Base-by-base conservation (phyloP, 106 monocot species). In the Triglochin maritima region DNA sequence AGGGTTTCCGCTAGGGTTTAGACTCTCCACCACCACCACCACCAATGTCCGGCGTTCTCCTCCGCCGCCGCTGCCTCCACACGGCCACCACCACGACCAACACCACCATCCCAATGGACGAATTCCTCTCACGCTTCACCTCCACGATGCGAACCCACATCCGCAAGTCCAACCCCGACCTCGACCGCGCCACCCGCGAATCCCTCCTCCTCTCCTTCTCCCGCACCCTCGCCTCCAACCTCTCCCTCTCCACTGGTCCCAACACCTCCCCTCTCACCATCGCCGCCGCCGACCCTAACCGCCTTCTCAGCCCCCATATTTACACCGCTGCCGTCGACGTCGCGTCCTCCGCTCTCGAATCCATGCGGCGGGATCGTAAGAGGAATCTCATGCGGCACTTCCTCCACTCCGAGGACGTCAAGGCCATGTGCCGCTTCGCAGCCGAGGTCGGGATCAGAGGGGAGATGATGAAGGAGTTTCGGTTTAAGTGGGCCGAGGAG, bases 401-500 rank as follows among this genome's bases (percentile, higher is more conserved):
- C 55, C 72, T 96, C 9, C 90, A 96, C 57, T 85, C 71, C 46
- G 86, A 88, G 1, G 88, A 88, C 62, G 91, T 98, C 42, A 98
- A 98, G 74, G 77, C 81, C 54, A 98, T 96, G 95, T 91, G 90
- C 56, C 79, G 78, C 47, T 98, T 98, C 56, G 96, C 96, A 0
- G 68, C 53, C 1, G 96, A 98, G 51, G 69, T 85, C 2, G 96
- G 96, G 74, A 79, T 98, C 46, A 83, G 84, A 0, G 91, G 96
- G 0, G 76, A 80, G 9, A 71, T 98, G 66, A 74, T 98, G 54
- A 65, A 84, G 56, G 86, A 98, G 77, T 76, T 98, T 53, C 74
- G 96, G 59, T 91, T 91, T 74, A 98, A 98, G 68, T 91, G 96
- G 91, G 96, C 96, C 2, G 56, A 76, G 5, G 88, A 91, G 72